A percentile compares a stretch with the other conserved stretches of the same genome.
phyloP scores from a whole-genome alignment of 805 yeast genomes.

The Saccharomyces mikatae region DNA sequence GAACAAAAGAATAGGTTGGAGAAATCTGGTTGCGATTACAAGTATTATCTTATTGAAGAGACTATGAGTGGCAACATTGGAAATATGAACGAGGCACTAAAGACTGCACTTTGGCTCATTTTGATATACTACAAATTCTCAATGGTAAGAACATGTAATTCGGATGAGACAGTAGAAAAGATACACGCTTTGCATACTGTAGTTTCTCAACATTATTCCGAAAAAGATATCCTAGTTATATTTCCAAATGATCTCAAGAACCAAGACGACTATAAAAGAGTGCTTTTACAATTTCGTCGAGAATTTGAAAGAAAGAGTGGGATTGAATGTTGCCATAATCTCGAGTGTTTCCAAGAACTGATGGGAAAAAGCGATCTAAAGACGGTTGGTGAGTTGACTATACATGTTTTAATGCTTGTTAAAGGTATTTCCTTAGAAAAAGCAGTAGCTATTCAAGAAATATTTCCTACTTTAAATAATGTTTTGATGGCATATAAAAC shows the following conservation, averaged over 20 bases:
- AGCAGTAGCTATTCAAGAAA: constrained; percentile 66
- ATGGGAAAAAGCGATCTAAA: constrained; percentile 61
- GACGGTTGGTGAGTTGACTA: constrained; percentile 68
- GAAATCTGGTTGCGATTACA: constrained; percentile 57
- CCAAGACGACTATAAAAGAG: constrained; percentile 42
- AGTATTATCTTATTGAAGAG: constrained; percentile 78
- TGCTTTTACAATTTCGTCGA: constrained; percentile 36
- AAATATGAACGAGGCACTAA: constrained; percentile 53
- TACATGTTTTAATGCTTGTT: constrained; percentile 68
- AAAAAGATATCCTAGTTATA: constrained; percentile 39
- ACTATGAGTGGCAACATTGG: constrained; percentile 38
- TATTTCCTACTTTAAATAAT: constrained; percentile 59
- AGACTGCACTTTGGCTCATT: constrained; percentile 67
- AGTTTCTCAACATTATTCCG: constrained; percentile 40
- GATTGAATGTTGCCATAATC: constrained; percentile 38
- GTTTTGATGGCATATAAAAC: constrained; percentile 32
- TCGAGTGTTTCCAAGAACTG: constrained; percentile 53
- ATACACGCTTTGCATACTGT: constrained; percentile 37
- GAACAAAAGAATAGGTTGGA: constrained; percentile 79
- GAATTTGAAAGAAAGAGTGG: constrained; percentile 34
- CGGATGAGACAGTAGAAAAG: constrained; percentile 61
- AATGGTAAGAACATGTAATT: constrained; percentile 56
- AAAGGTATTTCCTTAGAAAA: constrained; percentile 80
- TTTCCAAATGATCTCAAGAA: constrained; percentile 42
- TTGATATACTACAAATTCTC: constrained; percentile 59